Conservation (phyloP, 2,329 filamentous ascomycete species). For the Grosmannia penicillata region DNA sequence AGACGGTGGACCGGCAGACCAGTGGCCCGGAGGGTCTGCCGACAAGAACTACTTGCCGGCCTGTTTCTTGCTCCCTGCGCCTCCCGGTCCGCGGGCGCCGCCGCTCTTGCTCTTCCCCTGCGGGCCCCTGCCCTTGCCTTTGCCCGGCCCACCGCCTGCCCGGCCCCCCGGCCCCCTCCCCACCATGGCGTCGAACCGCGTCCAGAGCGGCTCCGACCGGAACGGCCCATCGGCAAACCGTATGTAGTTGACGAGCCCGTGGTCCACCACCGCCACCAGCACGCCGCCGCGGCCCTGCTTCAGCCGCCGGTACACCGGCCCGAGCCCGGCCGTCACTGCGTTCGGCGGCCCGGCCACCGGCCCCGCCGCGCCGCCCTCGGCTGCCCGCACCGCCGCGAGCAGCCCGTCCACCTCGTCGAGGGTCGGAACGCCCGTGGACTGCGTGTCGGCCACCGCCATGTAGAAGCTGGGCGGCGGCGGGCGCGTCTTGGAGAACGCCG, state of each 20-base stretch:
- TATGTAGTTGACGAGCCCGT: slow-evolving; percentile 80
- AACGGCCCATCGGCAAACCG: slow-evolving; percentile 70
- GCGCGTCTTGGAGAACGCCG: slow-evolving; percentile 62
- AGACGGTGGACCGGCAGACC: too few species aligned
- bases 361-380: slow-evolving; percentile 15
- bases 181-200: slow-evolving; percentile 30
- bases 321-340: background rate
- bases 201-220: slow-evolving; percentile 56
- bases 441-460: slow-evolving; percentile 67
- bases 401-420: slow-evolving; percentile 56
- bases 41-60: too few species aligned
- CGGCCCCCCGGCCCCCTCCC: slow-evolving; percentile 6
- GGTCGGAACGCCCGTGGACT: slow-evolving; percentile 56
- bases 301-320: slow-evolving; percentile 55
- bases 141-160: background rate
- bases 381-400: slow-evolving; percentile 56
- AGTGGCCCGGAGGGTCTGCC: too few species aligned
- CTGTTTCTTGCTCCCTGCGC: too few species aligned
- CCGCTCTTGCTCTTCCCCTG: background rate
- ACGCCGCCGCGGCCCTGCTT: slow-evolving; percentile 78
- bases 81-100: too few species aligned
- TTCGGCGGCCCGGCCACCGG: background rate
- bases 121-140: background rate
- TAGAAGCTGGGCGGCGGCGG: slow-evolving; percentile 72
- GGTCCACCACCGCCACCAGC: slow-evolving; percentile 75